Evolutionary conservation across 2,329 filamentous ascomycete genomes (phyloP).

Genomic region (Trichoderma sp.): DNA sequence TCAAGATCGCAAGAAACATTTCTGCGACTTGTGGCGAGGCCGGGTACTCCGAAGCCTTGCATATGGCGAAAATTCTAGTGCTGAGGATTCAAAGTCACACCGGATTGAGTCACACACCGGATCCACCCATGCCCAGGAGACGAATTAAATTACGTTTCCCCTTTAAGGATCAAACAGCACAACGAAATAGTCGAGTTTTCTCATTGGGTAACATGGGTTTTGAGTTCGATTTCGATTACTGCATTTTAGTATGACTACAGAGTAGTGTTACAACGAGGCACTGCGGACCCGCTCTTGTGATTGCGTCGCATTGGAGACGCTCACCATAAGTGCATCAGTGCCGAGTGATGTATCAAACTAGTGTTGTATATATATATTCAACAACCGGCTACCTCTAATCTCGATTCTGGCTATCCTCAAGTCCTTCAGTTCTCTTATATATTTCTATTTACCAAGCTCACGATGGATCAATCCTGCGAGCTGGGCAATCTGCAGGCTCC

Average conservation of each 20-base stretch:
- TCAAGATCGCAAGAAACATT: not conserved
- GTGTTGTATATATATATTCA: not conserved
- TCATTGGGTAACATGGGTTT: not conserved
- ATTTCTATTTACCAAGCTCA: not conserved
- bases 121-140: not conserved
- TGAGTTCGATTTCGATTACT: not conserved
- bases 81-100: not conserved
- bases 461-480: not conserved
- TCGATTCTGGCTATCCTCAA: not conserved
- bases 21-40: not conserved
- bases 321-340: not conserved
- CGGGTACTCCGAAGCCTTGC: not conserved
- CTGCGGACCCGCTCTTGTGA: not conserved
- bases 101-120: constrained; percentile 1
- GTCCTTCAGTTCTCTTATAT: not conserved
- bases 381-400: not conserved
- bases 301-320: not conserved
- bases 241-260: not conserved
- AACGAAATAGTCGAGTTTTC: not conserved
- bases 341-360: not conserved
- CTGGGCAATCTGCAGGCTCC: not conserved
- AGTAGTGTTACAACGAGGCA: not conserved
- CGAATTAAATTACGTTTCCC: not conserved
- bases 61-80: not conserved
- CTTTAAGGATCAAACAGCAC: not conserved